Percentiles rank a stretch among this genome's conserved stretches.
These are phyloP conservation scores for Trichophyton mentagrophytes DNA, from an alignment of 2,329 filamentous ascomycete species.

Conservation along the genomic window DNA sequence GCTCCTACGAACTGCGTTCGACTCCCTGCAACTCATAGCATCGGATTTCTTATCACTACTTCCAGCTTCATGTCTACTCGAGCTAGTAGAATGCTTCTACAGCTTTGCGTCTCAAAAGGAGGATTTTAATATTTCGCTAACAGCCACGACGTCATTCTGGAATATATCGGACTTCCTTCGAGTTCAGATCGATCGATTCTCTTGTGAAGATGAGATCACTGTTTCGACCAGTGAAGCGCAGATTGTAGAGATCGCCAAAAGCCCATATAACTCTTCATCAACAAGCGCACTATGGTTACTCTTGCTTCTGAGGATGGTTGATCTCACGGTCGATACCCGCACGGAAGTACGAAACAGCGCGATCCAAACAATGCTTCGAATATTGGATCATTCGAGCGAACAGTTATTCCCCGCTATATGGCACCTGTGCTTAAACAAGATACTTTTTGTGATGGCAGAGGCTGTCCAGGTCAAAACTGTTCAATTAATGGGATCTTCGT, in stretches of 20 bases:
- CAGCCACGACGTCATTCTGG: constrained; percentile 92
- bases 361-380: constrained; percentile 78
- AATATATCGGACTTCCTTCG: constrained; percentile 79
- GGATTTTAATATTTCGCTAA: constrained; percentile 89
- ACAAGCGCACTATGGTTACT: constrained; percentile 24
- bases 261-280: constrained; percentile 48
- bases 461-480: constrained; percentile 48
- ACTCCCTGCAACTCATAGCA: constrained; percentile 79
- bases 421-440: constrained; percentile 67
- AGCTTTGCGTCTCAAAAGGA: constrained; percentile 81
- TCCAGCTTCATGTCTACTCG: constrained; percentile 57
- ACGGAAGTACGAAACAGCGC: constrained; percentile 44
- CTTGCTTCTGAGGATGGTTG: constrained; percentile 29
- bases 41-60: constrained; percentile 78
- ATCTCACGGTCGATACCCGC: constrained; percentile 29
- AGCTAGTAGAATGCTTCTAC: constrained; percentile 75
- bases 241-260: constrained; percentile 46
- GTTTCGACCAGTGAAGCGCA: constrained; percentile 43
- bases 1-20: constrained; percentile 76
- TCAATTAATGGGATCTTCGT: constrained; percentile 14
- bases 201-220: constrained; percentile 27
- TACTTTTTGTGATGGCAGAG: constrained; percentile 65
- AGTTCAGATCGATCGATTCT: constrained; percentile 33
- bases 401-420: constrained; percentile 65
- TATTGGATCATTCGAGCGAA: constrained; percentile 83